Evolutionary conservation across 2,329 filamentous ascomycete species (phyloP), one percentile per base, ranked within the genome.

Genomic region (Beauveria scarabaeidicola): DNA sequence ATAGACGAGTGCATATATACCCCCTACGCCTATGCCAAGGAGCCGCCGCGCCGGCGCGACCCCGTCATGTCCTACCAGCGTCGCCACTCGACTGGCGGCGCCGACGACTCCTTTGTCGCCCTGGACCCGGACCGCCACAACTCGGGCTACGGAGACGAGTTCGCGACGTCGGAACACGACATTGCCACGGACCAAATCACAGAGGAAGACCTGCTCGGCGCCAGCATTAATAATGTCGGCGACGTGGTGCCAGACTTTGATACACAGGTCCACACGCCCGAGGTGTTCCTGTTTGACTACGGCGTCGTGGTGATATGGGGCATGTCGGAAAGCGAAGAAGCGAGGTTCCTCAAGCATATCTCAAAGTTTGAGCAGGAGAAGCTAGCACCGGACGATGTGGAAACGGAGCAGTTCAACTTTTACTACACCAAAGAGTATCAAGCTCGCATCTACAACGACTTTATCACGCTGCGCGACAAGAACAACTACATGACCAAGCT

Each of bases 371-470:
- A 97, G 73, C 83, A 86, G 44, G 93, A 96, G 70, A 96, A 96
- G 72, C 81, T 97, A 52, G 86, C 86, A 27, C 84, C 88, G 11
- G 92, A 96, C 69, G 91, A 96, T 66, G 87, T 96, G 32, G 93
- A 99, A 75, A 90, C 91, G 51, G 94, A 99, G 73, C 91, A 93
- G 69, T 99, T 99, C 81, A 99, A 99, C 73, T 99, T 97, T 73
- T 99, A 99, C 78, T 97, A 99, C 77, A 97, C 94, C 3, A 84
- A 89, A 68, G 93, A 97, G 71, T 99, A 99, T 72, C 95, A 99
- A 75, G 91, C 94, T 23, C 88, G 94, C 55, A 99, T 99, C 73
- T 99, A 99, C 81, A 99, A 99, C 74, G 94, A 99, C 74, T 99
- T 99, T 68, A 99, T 99, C 73, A 94, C 90, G 2, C 75, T 99